Conservation (phyloP, 2,329 filamentous ascomycete species). For the Colletotrichum melonis region DNA sequence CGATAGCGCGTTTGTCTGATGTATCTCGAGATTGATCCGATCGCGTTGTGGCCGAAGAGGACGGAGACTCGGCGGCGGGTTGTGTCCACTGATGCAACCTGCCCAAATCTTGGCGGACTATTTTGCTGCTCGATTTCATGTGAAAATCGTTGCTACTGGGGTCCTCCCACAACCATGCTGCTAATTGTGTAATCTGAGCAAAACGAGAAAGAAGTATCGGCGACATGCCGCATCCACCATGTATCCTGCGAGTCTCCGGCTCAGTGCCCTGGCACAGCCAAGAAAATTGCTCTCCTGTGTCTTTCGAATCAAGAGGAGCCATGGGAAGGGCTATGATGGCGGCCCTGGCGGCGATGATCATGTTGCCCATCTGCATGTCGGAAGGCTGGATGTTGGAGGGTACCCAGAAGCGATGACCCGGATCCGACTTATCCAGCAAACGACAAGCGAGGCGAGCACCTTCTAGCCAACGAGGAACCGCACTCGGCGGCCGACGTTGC, state of each 20-base stretch:
- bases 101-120: slow-evolving; percentile 41
- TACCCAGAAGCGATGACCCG: slow-evolving; percentile 50
- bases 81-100: slow-evolving; percentile 28
- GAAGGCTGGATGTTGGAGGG: slow-evolving; percentile 47
- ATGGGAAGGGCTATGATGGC: slow-evolving; percentile 54
- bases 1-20: not conserved
- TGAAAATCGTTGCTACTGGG: slow-evolving; percentile 5
- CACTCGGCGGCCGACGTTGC: slow-evolving; percentile 45
- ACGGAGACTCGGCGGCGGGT: not conserved
- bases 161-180: slow-evolving; percentile 42
- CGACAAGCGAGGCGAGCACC: slow-evolving; percentile 50
- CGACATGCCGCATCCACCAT: slow-evolving; percentile 55
- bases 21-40: not conserved
- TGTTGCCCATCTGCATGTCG: slow-evolving; percentile 49
- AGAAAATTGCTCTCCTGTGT: slow-evolving; percentile 47
- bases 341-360: slow-evolving; percentile 52
- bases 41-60: not conserved
- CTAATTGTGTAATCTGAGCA: slow-evolving; percentile 51
- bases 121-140: slow-evolving; percentile 37
- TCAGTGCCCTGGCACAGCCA: slow-evolving; percentile 53
- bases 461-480: slow-evolving; percentile 50
- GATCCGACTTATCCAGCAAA: slow-evolving; percentile 49
- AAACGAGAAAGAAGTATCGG: slow-evolving; percentile 51
- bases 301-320: slow-evolving; percentile 44
- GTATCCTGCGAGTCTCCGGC: slow-evolving; percentile 49